Base-by-base conservation (phyloP, 257 asterid species). In the Solanum dulcamara region DNA sequence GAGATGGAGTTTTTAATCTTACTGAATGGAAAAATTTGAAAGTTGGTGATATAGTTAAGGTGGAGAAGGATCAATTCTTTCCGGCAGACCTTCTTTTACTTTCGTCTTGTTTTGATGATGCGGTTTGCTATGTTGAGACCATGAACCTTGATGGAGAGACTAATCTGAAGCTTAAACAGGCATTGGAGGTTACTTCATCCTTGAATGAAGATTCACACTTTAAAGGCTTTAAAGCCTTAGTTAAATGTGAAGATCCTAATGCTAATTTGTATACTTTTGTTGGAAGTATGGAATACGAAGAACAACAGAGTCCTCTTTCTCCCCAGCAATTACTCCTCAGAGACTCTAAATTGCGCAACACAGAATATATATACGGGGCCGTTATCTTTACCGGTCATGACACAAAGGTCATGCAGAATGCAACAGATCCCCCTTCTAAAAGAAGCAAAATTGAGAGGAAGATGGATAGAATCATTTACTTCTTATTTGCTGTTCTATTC, bases 141-240 rank as follows among this genome's bases (percentile, higher is more conserved):
- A 96, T 96, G 99, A 96, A 94, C 80, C 97, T 96, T 50, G 99
- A 94, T 13, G 99, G 99, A 5, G 99, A 96, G 88, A 96, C 99
- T 7, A 96, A 96, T 87, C 85, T 96, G 89, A 96, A 96, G 88
- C 93, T 96, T 80, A 96, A 93, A 86, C 98, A 96, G 86, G 93
- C 94, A 24, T 83, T 93, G 72, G 99, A 96, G 13, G 92, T 80
- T 66, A 94, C 98, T 35, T 89, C 97, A 59, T 85, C 86, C 24
- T 79, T 96, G 53, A 79, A 84, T 7, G 97, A 88, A 67, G 99
- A 93, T 46, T 70, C 81, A 1, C 84, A 90, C 60, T 84, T 92
- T 51, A 57, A 71, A 32, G 92, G 91, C 81, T 96, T 96, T 86
- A 90, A 85, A 30, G 97, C 98, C 32, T 28, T 89, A 80, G 90